Evolutionary conservation across 306 rosid species (phyloP).

Genomic region (Cucurbita argyrosperma): DNA sequence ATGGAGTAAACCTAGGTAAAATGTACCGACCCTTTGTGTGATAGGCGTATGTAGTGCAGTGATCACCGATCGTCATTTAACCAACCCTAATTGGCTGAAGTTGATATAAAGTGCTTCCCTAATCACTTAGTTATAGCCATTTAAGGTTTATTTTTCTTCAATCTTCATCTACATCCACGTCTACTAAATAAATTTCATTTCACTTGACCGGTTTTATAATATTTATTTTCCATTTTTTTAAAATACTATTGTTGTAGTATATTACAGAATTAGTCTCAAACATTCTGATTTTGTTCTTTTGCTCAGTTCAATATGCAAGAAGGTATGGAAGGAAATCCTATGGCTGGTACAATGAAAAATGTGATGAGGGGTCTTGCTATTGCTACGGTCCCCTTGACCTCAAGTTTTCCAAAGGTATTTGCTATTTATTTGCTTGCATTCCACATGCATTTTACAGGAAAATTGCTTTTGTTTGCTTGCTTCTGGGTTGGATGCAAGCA

Average conservation of each 20-base stretch:
- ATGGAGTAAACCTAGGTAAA: not conserved
- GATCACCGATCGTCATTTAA: not conserved
- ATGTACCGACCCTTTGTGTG: not conserved
- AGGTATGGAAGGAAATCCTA: constrained; percentile 92
- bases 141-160: not conserved
- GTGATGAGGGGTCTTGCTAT: constrained; percentile 69
- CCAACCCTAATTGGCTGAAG: not conserved
- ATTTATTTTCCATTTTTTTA: not conserved
- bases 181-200: not conserved
- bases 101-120: not conserved
- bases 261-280: not conserved
- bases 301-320: constrained; percentile 72
- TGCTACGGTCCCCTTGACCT: constrained; percentile 78
- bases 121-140: not conserved
- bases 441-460: not conserved
- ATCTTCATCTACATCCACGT: not conserved
- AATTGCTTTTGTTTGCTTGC: not conserved
- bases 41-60: not conserved
- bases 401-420: constrained; percentile 72
- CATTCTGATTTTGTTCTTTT: constrained; percentile 3
- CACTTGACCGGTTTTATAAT: not conserved
- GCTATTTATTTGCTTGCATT: not conserved
- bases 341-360: constrained; percentile 63
- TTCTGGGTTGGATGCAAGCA: not conserved
- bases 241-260: not conserved